Conservation (phyloP, 2,329 filamentous ascomycete genomes). For the Phaeomoniella chlamydospora region DNA sequence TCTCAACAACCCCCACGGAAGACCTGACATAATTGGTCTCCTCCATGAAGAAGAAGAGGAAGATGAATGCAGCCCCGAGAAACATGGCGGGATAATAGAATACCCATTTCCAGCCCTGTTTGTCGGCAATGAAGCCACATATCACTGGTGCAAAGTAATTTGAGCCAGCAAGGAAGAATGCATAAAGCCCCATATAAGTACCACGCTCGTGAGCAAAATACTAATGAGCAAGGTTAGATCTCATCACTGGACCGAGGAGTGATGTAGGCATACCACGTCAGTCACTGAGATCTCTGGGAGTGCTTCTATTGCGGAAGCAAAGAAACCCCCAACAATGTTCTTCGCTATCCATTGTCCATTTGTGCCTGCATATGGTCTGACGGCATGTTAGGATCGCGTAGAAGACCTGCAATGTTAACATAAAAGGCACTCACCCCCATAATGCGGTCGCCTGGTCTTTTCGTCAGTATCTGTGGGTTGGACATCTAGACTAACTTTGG, state of each 20-base stretch:
- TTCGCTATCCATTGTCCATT: slow-evolving; percentile 25
- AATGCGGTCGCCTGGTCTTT: slow-evolving; percentile 3
- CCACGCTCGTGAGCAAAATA: slow-evolving; percentile 28
- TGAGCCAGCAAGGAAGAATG: slow-evolving; percentile 23
- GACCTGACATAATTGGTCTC: slow-evolving; percentile 35
- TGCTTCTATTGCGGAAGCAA: slow-evolving; percentile 25
- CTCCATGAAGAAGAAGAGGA: slow-evolving; percentile 40
- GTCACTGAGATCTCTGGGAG: slow-evolving; percentile 25
- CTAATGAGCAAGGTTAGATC: slow-evolving; percentile 10
- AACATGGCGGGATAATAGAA: slow-evolving; percentile 39
- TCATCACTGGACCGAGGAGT: neutral
- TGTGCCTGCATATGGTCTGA: slow-evolving; percentile 16
- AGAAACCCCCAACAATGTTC: slow-evolving; percentile 22
- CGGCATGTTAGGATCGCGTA: slow-evolving; percentile 1
- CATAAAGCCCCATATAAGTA: slow-evolving; percentile 24
- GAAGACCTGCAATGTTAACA: slow-evolving; percentile 4
- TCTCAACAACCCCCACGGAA: slow-evolving; percentile 3
- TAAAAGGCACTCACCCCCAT: slow-evolving; percentile 4
- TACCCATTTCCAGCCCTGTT: slow-evolving; percentile 32
- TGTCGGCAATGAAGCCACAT: slow-evolving; percentile 30
- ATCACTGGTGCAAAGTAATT: slow-evolving; percentile 30
- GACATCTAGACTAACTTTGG: neutral
- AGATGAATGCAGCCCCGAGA: slow-evolving; percentile 26
- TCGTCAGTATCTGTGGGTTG: neutral
- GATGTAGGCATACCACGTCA: slow-evolving; percentile 19